Evolutionary conservation across 805 yeast genomes (phyloP).

Genomic region (Metschnikowia cubensis): DNA sequence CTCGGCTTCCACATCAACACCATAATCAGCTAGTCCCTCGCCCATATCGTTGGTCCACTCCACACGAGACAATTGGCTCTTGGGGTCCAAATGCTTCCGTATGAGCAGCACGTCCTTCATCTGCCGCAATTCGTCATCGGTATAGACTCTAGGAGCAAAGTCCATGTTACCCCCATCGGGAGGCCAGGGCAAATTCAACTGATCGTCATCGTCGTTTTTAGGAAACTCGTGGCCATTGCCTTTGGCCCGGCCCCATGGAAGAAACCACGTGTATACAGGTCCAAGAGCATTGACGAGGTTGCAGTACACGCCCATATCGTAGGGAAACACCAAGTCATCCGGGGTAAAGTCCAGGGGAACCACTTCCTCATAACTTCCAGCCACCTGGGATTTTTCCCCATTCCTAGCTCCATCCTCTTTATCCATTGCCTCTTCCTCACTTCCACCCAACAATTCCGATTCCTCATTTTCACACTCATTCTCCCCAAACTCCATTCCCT

Average conservation of each 20-base stretch:
- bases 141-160: conserved; percentile 7
- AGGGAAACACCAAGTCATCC: conserved; percentile 79
- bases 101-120: conserved; percentile 22
- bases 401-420: no score
- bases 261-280: conserved; percentile 57
- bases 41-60: conserved; percentile 79
- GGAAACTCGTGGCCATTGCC: conserved; percentile 58
- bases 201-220: conserved; percentile 55
- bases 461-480: no score
- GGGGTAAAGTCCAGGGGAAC: conserved; percentile 42
- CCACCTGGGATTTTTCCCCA: no score
- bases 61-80: conserved; percentile 34
- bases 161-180: conserved; percentile 70
- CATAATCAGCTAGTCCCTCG: conserved; percentile 79
- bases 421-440: no score
- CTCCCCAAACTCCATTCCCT: background rate
- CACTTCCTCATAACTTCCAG: background rate
- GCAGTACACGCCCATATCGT: conserved; percentile 59
- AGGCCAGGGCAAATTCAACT: conserved; percentile 83
- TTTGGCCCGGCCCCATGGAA: conserved; percentile 65
- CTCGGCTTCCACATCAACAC: conserved; percentile 76
- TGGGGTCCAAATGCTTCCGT: conserved; percentile 33
- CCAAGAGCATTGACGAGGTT: conserved; percentile 60
- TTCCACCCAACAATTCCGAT: no score
- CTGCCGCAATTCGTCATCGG: conserved; percentile 15